Evolutionary conservation across 2,329 filamentous ascomycete genomes (phyloP).

Genomic region (Lachnellula arida): DNA sequence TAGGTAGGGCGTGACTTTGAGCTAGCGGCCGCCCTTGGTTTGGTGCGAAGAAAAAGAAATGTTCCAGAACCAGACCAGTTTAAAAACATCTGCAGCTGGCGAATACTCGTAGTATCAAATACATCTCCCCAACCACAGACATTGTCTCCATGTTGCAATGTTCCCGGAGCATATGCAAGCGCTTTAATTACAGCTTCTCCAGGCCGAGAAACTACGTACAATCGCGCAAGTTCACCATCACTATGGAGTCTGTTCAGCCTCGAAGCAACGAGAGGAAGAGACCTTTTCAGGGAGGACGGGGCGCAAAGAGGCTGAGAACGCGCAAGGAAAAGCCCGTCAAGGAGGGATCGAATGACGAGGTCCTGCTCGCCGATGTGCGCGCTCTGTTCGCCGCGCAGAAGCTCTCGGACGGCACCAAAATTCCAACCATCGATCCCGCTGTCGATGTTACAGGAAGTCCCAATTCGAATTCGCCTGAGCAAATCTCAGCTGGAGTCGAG

Average conservation of each 20-base stretch:
- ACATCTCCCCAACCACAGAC: background rate
- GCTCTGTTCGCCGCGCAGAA: conserved; percentile 41
- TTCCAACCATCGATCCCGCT: conserved; percentile 21
- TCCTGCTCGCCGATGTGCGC: conserved; percentile 60
- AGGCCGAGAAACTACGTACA: background rate
- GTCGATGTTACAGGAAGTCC: conserved; percentile 13
- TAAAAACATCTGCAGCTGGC: too few species aligned
- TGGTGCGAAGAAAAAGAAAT: background rate
- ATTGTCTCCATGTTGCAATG: background rate
- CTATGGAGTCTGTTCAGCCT: conserved; percentile 9
- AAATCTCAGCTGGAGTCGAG: background rate
- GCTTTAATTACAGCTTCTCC: background rate
- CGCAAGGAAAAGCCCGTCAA: conserved; percentile 51
- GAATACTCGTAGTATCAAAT: background rate
- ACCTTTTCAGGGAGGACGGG: conserved; percentile 28
- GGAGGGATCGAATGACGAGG: conserved; percentile 61
- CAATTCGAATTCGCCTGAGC: background rate
- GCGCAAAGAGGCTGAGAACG: conserved; percentile 47
- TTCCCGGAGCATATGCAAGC: background rate
- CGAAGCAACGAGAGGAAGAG: conserved; percentile 22
- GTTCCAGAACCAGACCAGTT: background rate
- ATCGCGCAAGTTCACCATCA: background rate
- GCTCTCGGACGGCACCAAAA: conserved; percentile 33
- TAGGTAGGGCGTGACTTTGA: too few species aligned
- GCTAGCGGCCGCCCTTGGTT: too few species aligned